Evolutionary conservation across 192 early-diverging fungal species (phyloP).

Genomic region (Phycomyces blakesleeanus): DNA sequence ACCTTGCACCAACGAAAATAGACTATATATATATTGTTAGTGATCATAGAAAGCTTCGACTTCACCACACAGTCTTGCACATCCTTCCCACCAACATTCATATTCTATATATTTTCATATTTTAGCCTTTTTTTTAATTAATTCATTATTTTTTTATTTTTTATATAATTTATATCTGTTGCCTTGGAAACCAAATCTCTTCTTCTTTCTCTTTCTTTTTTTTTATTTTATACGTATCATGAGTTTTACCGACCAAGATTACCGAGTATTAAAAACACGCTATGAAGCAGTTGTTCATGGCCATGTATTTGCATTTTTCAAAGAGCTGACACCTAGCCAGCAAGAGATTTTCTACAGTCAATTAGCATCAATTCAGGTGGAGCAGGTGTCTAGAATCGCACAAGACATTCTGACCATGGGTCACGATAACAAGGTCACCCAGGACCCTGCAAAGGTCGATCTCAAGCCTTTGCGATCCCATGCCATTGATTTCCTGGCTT

Average conservation of each 20-base stretch:
- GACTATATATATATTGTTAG: no score
- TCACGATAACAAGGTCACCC: constrained; percentile 64
- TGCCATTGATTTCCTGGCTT: constrained; percentile 59
- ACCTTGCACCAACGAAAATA: no score
- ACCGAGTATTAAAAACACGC: constrained; percentile 49
- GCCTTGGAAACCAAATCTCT: no score
- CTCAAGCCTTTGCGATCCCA: constrained; percentile 76
- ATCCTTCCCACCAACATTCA: no score
- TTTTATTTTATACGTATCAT: no score
- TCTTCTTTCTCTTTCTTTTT: background rate
- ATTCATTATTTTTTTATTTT: constrained; percentile 8
- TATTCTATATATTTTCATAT: no score
- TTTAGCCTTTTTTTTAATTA: constrained; percentile 6
- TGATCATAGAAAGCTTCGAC: no score
- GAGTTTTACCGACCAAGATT: constrained; percentile 28
- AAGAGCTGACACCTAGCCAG: constrained; percentile 57
- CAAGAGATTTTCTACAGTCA: constrained; percentile 60
- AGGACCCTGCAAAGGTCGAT: constrained; percentile 43
- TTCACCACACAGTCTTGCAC: no score
- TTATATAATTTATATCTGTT: no score
- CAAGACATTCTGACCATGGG: constrained; percentile 7
- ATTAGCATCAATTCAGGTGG: constrained; percentile 71
- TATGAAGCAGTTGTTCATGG: constrained; percentile 76
- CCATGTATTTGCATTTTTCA: constrained; percentile 84
- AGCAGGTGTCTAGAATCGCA: constrained; percentile 80